Percentiles rank a stretch among this genome's conserved stretches.
Evolutionary conservation across 495 filamentous ascomycete species (phyloP).

Genomic region (Aeminium ludgeri): DNA sequence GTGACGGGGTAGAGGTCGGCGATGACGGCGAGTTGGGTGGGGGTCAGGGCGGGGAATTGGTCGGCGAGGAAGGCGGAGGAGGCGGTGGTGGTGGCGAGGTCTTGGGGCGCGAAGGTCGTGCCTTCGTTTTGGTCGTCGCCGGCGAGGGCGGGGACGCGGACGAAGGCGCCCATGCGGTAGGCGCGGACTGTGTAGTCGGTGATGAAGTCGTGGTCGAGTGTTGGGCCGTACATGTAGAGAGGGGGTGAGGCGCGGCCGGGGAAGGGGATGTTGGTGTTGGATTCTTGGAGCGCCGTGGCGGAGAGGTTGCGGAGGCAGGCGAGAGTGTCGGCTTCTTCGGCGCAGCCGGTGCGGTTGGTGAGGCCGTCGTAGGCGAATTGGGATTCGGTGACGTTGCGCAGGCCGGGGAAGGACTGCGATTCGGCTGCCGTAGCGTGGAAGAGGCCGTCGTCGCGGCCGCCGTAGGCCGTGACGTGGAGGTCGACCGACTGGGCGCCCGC

Average conservation of each 20-base stretch:
- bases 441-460: constrained; percentile 34
- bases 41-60: constrained; percentile 44
- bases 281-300: constrained; percentile 31
- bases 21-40: constrained; percentile 36
- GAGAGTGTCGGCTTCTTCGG: constrained; percentile 30
- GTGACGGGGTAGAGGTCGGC: constrained; percentile 40
- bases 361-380: constrained; percentile 52
- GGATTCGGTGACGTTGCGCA: constrained; percentile 40
- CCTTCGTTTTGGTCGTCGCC: constrained; percentile 61
- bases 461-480: constrained; percentile 49
- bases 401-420: constrained; percentile 45
- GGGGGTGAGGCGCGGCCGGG: constrained; percentile 33
- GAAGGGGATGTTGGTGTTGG: constrained; percentile 38
- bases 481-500: constrained; percentile 53
- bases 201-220: constrained; percentile 42
- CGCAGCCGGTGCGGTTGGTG: constrained; percentile 38
- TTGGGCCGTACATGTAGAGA: constrained; percentile 42
- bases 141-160: constrained; percentile 52
- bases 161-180: constrained; percentile 41
- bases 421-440: constrained; percentile 50
- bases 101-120: constrained; percentile 41
- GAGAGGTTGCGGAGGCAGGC: constrained; percentile 40
- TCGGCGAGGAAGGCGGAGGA: constrained; percentile 42
- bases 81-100: constrained; percentile 28
- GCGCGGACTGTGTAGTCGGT: constrained; percentile 41